Evolutionary conservation across 164 flowering plant species (phyloP).

Genomic region (Liriodendron chinense): DNA sequence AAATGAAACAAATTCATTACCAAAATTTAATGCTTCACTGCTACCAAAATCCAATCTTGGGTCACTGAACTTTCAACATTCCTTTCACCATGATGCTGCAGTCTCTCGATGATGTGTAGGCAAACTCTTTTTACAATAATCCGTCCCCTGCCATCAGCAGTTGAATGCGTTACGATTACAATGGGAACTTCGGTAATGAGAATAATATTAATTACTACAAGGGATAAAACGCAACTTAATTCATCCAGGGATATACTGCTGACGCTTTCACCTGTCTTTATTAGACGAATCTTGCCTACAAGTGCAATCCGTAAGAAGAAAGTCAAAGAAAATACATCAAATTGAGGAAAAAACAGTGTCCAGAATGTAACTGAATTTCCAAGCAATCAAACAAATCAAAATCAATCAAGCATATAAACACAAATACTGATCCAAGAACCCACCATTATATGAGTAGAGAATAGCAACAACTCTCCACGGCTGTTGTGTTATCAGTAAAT

Average conservation of each 20-base stretch:
- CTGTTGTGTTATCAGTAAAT: too few relatives aligned
- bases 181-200: background rate
- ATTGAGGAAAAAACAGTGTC: background rate
- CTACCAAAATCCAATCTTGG: background rate
- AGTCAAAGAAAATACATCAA: background rate
- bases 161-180: background rate
- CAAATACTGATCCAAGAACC: background rate
- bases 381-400: background rate
- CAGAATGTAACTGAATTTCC: background rate
- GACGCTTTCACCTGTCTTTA: constrained; percentile 61
- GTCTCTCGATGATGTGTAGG: background rate
- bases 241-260: constrained; percentile 62
- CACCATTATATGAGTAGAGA: background rate
- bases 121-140: constrained; percentile 21
- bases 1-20: background rate
- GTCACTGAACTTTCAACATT: background rate
- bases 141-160: constrained; percentile 37
- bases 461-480: too few relatives aligned
- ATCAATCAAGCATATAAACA: background rate
- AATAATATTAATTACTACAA: background rate
- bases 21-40: background rate
- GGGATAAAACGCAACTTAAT: constrained; percentile 42
- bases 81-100: background rate
- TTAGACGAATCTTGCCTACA: constrained; percentile 75
- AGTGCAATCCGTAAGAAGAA: background rate